phyloP scores from a whole-genome alignment of 345 rosid species.

The Lepidium aucheri region DNA sequence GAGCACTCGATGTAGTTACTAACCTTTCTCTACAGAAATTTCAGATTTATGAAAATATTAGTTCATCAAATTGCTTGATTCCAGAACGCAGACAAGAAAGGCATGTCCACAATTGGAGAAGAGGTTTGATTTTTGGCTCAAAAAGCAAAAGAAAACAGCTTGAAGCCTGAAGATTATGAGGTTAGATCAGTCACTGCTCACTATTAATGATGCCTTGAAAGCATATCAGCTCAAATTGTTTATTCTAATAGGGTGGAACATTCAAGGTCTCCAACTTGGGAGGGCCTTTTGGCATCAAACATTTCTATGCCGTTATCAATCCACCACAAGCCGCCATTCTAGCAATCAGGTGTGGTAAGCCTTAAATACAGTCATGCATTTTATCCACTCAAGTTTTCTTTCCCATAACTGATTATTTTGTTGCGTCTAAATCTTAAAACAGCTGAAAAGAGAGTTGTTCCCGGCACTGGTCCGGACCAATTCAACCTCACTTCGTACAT shows the following conservation, averaged over 20 bases:
- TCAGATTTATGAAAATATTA: background rate
- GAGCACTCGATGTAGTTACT: background rate
- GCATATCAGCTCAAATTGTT: background rate
- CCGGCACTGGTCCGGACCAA: constrained; percentile 55
- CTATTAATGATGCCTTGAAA: background rate
- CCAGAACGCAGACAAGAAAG: constrained; percentile 90
- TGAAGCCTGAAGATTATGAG: constrained; percentile 91
- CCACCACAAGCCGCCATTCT: constrained; percentile 97
- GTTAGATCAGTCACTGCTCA: constrained; percentile 26
- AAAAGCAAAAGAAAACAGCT: constrained; percentile 76
- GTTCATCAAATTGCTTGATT: constrained; percentile 1
- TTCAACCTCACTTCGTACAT: constrained; percentile 71
- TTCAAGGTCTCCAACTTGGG: constrained; percentile 95
- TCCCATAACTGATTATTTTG: background rate
- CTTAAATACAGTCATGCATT: background rate
- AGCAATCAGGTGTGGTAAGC: constrained; percentile 83
- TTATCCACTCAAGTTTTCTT: background rate
- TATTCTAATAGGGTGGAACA: constrained; percentile 75
- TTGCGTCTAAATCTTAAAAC: constrained; percentile 20
- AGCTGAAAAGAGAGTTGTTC: constrained; percentile 92
- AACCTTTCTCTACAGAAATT: background rate
- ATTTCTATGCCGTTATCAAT: constrained; percentile 87
- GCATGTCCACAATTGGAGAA: constrained; percentile 60
- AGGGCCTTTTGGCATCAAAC: constrained; percentile 95
- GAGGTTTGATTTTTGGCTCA: constrained; percentile 79